phyloP scores from a whole-genome alignment of 2,329 filamentous ascomycete species.

The Epichloe baconii region DNA sequence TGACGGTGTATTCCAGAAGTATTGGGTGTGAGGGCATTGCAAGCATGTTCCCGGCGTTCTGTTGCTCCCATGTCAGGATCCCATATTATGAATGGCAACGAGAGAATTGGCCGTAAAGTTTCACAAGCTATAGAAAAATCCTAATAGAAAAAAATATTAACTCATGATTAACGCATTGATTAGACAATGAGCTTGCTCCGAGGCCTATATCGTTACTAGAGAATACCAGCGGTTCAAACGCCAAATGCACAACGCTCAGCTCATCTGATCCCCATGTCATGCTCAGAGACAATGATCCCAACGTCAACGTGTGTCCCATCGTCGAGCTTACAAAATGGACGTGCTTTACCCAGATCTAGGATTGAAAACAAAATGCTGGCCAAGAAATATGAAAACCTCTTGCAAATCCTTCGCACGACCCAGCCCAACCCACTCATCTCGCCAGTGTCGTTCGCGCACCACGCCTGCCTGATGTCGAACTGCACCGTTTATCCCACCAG shows the following conservation, averaged over 20 bases:
- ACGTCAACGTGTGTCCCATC: not conserved
- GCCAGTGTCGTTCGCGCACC: not conserved
- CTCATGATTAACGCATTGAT: not conserved
- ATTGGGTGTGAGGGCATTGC: slow-evolving; percentile 4
- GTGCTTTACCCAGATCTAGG: not conserved
- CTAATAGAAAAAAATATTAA: not conserved
- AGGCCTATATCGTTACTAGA: not conserved
- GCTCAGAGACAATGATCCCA: not conserved
- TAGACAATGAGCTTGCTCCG: not conserved
- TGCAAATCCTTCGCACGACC: not conserved
- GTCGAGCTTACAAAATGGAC: not conserved
- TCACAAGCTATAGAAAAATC: not conserved
- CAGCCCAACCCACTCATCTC: not conserved
- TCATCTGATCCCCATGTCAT: not conserved
- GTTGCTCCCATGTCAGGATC: slow-evolving; percentile 17
- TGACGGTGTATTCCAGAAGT: slow-evolving; percentile 5
- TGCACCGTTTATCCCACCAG: not conserved
- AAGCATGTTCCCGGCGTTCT: slow-evolving; percentile 21
- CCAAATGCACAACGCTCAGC: not conserved
- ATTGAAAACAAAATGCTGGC: not conserved
- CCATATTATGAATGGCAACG: slow-evolving; percentile 15
- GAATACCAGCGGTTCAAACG: not conserved
- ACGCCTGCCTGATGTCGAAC: not conserved
- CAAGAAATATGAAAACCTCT: not conserved
- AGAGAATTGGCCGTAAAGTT: slow-evolving; percentile 7